These are phyloP conservation scores for Pseudogymnoascus sp. DNA, from an alignment of 2,329 filamentous ascomycete species.

Conservation along the genomic window DNA sequence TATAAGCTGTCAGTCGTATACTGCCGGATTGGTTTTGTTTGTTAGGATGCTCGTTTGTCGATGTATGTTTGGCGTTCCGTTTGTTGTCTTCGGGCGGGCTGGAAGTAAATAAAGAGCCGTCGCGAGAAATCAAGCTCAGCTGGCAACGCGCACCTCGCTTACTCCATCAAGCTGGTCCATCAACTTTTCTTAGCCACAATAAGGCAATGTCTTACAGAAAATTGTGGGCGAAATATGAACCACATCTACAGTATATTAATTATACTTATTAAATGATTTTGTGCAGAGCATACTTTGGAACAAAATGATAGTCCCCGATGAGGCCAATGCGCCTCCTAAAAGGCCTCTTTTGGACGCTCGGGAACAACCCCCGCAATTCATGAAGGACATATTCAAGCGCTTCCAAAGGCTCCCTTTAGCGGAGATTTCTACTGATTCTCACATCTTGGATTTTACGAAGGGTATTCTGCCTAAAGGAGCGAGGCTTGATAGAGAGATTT, in stretches of 20 bases:
- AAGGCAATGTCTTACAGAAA: background rate
- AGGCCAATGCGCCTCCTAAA: background rate
- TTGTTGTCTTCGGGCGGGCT: constrained; percentile 8
- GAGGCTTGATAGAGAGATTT: constrained; percentile 33
- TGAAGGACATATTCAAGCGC: constrained; percentile 67
- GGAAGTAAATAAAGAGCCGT: constrained; percentile 8
- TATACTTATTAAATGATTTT: background rate
- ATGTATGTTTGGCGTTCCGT: background rate
- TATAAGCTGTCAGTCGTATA: background rate
- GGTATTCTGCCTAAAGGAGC: constrained; percentile 12
- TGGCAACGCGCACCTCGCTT: constrained; percentile 6
- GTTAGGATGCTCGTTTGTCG: background rate
- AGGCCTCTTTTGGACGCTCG: constrained; percentile 56
- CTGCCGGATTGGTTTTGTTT: background rate
- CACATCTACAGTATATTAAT: background rate
- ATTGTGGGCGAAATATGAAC: background rate
- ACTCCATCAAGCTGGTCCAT: constrained; percentile 1
- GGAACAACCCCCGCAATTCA: constrained; percentile 62
- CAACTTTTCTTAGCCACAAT: background rate
- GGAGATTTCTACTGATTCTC: constrained; percentile 43
- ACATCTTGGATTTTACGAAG: constrained; percentile 46
- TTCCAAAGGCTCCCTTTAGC: constrained; percentile 54
- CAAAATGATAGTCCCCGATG: background rate
- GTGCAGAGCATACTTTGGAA: background rate
- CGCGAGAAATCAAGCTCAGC: constrained; percentile 7